Conservation (phyloP, 331 rosid species). For the Spiraea crenata region DNA sequence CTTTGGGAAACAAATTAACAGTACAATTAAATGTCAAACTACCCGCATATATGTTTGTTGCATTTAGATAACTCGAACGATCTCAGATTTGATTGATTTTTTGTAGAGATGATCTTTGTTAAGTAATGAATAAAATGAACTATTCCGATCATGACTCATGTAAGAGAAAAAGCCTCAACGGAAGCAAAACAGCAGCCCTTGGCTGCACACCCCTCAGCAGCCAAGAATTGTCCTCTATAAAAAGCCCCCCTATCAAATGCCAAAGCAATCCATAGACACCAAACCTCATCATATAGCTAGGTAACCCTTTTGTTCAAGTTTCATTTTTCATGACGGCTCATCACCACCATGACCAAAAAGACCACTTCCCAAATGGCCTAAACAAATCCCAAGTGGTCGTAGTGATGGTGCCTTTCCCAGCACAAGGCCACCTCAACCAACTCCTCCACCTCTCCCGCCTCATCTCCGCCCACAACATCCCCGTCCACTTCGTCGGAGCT, state of each 20-base stretch:
- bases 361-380: slow-evolving; percentile 9
- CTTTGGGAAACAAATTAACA: no score
- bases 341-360: slow-evolving; percentile 14
- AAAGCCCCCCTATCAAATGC: not conserved
- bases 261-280: not conserved
- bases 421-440: slow-evolving; percentile 91
- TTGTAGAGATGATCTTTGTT: no score
- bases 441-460: slow-evolving; percentile 78
- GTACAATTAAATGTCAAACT: no score
- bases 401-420: slow-evolving; percentile 74
- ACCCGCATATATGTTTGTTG: no score
- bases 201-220: no score
- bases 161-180: no score
- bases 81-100: no score
- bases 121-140: no score
- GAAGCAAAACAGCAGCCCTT: no score
- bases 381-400: slow-evolving; percentile 37
- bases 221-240: no score
- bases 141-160: no score
- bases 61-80: no score
- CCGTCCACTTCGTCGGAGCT: slow-evolving; percentile 63
- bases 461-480: slow-evolving; percentile 37
- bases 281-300: not conserved
- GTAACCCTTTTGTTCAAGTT: not conserved
- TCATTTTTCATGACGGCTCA: slow-evolving; percentile 17